Evolutionary conservation across 139 green algal species (phyloP).

Genomic region (Chara braunii): DNA sequence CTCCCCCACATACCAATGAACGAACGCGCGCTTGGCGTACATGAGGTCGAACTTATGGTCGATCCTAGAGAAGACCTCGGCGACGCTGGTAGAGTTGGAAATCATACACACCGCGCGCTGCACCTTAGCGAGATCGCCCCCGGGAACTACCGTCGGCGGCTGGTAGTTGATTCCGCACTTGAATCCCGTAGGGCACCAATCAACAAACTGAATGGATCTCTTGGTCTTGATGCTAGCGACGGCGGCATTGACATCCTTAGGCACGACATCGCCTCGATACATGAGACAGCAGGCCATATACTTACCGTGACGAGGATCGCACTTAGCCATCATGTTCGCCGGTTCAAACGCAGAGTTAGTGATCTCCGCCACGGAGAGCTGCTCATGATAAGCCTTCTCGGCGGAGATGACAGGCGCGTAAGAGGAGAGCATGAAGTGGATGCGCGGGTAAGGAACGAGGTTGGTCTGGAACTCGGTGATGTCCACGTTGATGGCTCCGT

Average conservation of each 20-base stretch:
- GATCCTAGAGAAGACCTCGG: constrained; percentile 86
- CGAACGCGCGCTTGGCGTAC: constrained; percentile 99
- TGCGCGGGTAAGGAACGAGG: constrained; percentile 55
- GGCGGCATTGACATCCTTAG: constrained; percentile 96
- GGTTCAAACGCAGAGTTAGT: constrained; percentile 53
- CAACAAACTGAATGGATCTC: constrained; percentile 96
- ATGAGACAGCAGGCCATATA: constrained; percentile 99
- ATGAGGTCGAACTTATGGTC: constrained; percentile 99
- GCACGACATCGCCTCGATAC: constrained; percentile 98
- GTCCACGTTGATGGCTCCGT: constrained; percentile 55
- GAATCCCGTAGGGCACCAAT: constrained; percentile 98
- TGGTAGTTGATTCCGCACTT: constrained; percentile 99
- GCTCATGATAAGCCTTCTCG: constrained; percentile 57
- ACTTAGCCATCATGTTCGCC: constrained; percentile 54
- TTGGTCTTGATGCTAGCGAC: constrained; percentile 99
- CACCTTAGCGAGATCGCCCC: constrained; percentile 97
- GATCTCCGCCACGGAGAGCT: constrained; percentile 53
- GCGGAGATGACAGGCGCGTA: constrained; percentile 54
- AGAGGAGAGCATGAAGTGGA: constrained; percentile 58
- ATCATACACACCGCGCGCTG: constrained; percentile 99
- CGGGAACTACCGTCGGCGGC: constrained; percentile 93
- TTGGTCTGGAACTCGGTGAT: constrained; percentile 61
- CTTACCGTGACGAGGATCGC: constrained; percentile 62
- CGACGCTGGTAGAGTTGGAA: constrained; percentile 96
- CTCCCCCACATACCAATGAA: constrained; percentile 99